These are phyloP conservation scores for Paradendryphiella salina DNA, from an alignment of 2,329 filamentous ascomycete species.

Conservation along the genomic window DNA sequence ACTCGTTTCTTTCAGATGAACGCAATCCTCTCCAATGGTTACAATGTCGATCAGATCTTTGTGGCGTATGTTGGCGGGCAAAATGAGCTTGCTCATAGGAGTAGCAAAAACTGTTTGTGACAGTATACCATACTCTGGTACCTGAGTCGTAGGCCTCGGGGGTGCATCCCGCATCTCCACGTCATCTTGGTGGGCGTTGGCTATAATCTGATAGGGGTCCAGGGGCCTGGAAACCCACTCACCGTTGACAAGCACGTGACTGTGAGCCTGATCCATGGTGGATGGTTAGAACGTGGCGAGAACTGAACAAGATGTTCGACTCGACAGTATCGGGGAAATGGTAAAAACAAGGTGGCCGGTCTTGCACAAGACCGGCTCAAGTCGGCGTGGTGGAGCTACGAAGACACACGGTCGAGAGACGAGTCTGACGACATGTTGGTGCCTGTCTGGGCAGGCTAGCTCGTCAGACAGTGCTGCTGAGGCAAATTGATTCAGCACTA, in stretches of 20 bases:
- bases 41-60: conserved; percentile 76
- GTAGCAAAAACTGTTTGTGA: conserved; percentile 78
- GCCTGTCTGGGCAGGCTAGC: conserved; percentile 18
- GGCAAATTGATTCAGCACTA: conserved; percentile 8
- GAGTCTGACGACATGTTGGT: conserved; percentile 22
- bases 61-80: conserved; percentile 77
- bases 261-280: conserved; percentile 38
- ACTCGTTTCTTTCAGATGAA: conserved; percentile 78
- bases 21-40: conserved; percentile 78
- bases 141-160: conserved; percentile 42
- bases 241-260: conserved; percentile 34
- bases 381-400: conserved; percentile 6
- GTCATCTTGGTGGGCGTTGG: conserved; percentile 35
- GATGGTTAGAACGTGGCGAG: background rate
- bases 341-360: conserved; percentile 1
- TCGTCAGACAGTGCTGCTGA: conserved; percentile 14
- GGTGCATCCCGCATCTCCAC: conserved; percentile 30
- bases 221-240: conserved; percentile 42
- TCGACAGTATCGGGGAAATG: conserved; percentile 8
- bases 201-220: conserved; percentile 51
- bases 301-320: conserved; percentile 1
- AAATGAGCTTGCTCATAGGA: conserved; percentile 72
- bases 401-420: conserved; percentile 13
- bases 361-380: conserved; percentile 10
- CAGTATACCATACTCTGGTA: conserved; percentile 69